Percentiles rank a stretch among this genome's conserved stretches.
Evolutionary conservation across 192 early-diverging fungal species (phyloP).

Genomic region (Gryganskiella cystojenkinii): DNA sequence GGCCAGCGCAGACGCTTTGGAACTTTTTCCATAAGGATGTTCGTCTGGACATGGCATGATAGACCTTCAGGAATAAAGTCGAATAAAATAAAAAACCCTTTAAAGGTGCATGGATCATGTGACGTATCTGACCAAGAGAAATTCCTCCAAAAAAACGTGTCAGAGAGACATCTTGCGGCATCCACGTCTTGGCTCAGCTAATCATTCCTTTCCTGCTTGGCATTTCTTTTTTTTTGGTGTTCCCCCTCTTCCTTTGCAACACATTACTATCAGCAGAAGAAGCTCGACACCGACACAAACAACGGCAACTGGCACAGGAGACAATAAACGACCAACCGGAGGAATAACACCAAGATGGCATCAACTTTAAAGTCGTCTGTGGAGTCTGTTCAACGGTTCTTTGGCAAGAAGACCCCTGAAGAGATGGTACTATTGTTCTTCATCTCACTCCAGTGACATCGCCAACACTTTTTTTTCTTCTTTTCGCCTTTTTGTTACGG

Average conservation of each 20-base stretch:
- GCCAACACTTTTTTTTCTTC: neutral
- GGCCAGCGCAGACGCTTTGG: slow-evolving; percentile 67
- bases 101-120: neutral
- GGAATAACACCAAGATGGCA: slow-evolving; percentile 27
- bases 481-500: neutral
- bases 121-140: neutral
- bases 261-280: too few species aligned
- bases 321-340: slow-evolving; percentile 1
- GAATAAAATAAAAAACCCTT: too few species aligned
- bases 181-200: too few species aligned
- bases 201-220: too few species aligned
- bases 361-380: slow-evolving; percentile 42
- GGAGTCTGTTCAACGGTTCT: slow-evolving; percentile 63
- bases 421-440: slow-evolving; percentile 59
- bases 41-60: slow-evolving; percentile 21
- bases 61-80: too few species aligned
- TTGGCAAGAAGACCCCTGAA: slow-evolving; percentile 70
- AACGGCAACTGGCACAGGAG: neutral
- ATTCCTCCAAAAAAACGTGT: neutral
- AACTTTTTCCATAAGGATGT: slow-evolving; percentile 71
- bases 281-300: neutral
- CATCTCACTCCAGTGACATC: neutral
- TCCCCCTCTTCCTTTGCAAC: too few species aligned
- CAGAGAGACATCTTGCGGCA: too few species aligned
- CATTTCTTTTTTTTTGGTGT: too few species aligned